Evolutionary conservation across 768 basidiomycete species (phyloP), one percentile per base, ranked within the genome.

Genomic region (Daedaleopsis nitida): DNA sequence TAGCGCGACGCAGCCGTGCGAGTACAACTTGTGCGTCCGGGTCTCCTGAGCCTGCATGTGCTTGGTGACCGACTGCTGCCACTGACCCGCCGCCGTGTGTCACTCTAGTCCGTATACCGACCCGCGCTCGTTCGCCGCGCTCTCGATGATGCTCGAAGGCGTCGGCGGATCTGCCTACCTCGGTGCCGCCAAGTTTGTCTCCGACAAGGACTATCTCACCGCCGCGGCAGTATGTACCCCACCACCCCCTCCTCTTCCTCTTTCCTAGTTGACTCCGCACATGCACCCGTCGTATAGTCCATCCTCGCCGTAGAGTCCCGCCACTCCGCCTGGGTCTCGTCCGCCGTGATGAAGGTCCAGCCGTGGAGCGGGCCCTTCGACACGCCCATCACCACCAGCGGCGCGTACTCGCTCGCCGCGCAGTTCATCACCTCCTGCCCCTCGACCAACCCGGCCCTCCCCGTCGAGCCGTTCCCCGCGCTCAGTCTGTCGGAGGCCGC

Each of bases 251-350:
- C 27, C 27, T 32, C 27, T 7, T 32, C 27, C 27, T 32, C 27
- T 32, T 32, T 32, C 27, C 3, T 3, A 32, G 27, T 7, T 32
- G 27, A 32, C 27, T 32, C 27, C 27, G 27, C n/a, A n/a, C n/a
- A n/a, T n/a, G n/a, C n/a, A n/a, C 27, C 11, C 16, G 27, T 13
- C 24, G 8, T 34, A 17, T 34, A 70, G 69, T 65, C 68, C 19
- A 89, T 92, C 65, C 75, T 89, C 19, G 76, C 80, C 27, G 79
- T 77, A 48, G 84, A 86, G 70, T 75, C 82, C 53, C 76, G 83
- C 44, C 84, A 86, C 66, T 74, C 78, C 19, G 74, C 78, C 10
- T 86, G 83, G 83, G 65, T 85, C 32, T 64, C 71, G 54, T 74
- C 77, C 14, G 75, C 76, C 19, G 77, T 79, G 16, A 65, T 71